Conservation (phyloP, 2,329 filamentous ascomycete genomes). For the Microsporum audouinii region DNA sequence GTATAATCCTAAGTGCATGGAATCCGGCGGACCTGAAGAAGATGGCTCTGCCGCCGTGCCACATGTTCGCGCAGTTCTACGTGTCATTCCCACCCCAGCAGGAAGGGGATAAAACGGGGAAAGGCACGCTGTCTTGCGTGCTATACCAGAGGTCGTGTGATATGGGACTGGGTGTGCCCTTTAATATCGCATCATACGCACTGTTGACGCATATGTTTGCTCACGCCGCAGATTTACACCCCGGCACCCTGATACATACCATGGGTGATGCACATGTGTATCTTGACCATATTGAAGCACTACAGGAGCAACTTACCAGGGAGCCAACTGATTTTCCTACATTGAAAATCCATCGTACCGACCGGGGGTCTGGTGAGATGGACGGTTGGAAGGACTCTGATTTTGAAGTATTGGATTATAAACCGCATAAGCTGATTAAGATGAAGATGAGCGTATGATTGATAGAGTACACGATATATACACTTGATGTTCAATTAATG, state of each 20-base stretch:
- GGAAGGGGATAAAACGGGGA: slow-evolving; percentile 21
- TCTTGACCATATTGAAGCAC: slow-evolving; percentile 77
- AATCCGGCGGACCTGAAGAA: slow-evolving; percentile 74
- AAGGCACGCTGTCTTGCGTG: slow-evolving; percentile 69
- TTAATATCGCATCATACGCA: slow-evolving; percentile 94
- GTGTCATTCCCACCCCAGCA: slow-evolving; percentile 56
- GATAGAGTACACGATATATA: neutral
- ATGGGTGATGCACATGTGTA: slow-evolving; percentile 99
- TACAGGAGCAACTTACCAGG: slow-evolving; percentile 66
- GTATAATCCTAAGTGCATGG: slow-evolving; percentile 88
- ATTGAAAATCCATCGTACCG: slow-evolving; percentile 58
- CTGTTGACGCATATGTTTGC: slow-evolving; percentile 92
- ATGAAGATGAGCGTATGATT: slow-evolving; percentile 95
- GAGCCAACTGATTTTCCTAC: slow-evolving; percentile 73
- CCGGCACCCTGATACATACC: slow-evolving; percentile 80
- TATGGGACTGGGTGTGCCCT: slow-evolving; percentile 93
- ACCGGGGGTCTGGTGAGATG: slow-evolving; percentile 52
- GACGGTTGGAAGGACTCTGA: slow-evolving; percentile 87
- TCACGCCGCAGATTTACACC: slow-evolving; percentile 69
- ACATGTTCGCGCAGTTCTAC: slow-evolving; percentile 97
- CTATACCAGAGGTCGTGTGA: slow-evolving; percentile 92
- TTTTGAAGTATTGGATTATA: slow-evolving; percentile 76
- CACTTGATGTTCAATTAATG: neutral
- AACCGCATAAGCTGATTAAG: slow-evolving; percentile 78
- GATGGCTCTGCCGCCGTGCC: slow-evolving; percentile 89